Evolutionary conservation across 2,329 filamentous ascomycete species (phyloP), one percentile per base, ranked within the genome.

Genomic region (Aspergillus aculeatus): DNA sequence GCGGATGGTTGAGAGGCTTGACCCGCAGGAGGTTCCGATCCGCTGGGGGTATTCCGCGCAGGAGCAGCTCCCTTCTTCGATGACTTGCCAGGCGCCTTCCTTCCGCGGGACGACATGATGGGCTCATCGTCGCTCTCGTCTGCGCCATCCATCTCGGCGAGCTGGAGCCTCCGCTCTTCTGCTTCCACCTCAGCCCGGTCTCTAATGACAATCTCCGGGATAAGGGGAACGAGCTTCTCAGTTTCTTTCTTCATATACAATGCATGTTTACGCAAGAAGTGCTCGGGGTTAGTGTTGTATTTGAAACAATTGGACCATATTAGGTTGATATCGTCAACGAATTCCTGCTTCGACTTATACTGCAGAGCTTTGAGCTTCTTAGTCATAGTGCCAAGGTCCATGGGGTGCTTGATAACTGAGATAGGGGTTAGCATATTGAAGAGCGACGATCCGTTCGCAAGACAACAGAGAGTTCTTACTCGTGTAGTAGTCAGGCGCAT

Each of bases 301-400:
- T 90, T 92, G 58, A 99, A 82, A 74, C 95, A 99, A 72, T 99
- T 99, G 58, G 92, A 86, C 95, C 95, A 99, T 55, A 99, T 98
- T 54, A 98, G 80, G 73, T 96, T 94, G 10, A 99, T 82, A 73
- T 99, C 95, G 32, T 90, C 85, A 26, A 98, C 92, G 66, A 99
- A 99, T 24, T 99, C 95, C 62, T 90, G 86, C 79, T 99, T 99
- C 50, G 90, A 93, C 73, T 91, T 93, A 78, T 91, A 95, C 41
- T 84, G 83, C 38, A 92, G 78, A 10, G 84, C 83, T 73, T 94
- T 94, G 57, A 99, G 86, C 80, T 98, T 99, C 80, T 99, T 99
- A 63, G 96, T 96, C 92, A 99, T 98, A 51, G 88, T 89, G 41
- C 95, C 95, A 59, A 99, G 87, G 74, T 99, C 95, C 95, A 99